Conservation (phyloP, 2,329 filamentous ascomycete genomes). For the Fusarium nematophilum region DNA sequence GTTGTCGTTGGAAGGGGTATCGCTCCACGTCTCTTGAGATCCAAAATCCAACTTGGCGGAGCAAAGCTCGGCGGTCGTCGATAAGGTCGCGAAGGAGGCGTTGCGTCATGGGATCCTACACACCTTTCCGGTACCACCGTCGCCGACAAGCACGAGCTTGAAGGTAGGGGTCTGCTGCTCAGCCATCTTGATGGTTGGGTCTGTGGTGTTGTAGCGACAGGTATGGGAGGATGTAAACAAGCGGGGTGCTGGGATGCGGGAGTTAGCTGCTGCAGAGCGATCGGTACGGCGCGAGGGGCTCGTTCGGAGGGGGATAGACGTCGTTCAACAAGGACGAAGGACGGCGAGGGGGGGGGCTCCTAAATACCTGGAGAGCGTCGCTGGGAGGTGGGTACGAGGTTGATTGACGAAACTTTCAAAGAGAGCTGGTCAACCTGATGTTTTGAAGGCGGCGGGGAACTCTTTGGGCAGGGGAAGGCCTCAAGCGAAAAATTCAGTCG, state of each 20-base stretch:
- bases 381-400: constrained; percentile 46
- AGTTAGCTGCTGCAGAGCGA: constrained; percentile 47
- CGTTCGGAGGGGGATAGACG: constrained; percentile 21
- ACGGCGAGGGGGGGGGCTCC: constrained; percentile 29
- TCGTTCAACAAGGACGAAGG: constrained; percentile 26
- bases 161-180: constrained; percentile 77
- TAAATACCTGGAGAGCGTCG: constrained; percentile 45
- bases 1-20: constrained; percentile 12
- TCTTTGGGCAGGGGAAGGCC: constrained; percentile 49
- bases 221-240: constrained; percentile 59
- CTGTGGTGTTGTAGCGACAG: constrained; percentile 40
- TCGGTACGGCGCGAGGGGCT: constrained; percentile 26
- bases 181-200: constrained; percentile 69
- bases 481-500: constrained; percentile 59
- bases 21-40: constrained; percentile 24
- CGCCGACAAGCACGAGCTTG: constrained; percentile 99
- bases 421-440: constrained; percentile 52
- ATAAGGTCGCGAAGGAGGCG: constrained; percentile 33
- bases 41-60: constrained; percentile 35
- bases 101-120: constrained; percentile 43
- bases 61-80: constrained; percentile 32
- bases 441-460: constrained; percentile 58
- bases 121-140: constrained; percentile 99
- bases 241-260: constrained; percentile 54
- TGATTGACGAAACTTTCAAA: constrained; percentile 50